phyloP scores from a whole-genome alignment of 305 asterid species.

The Fraxinus velutina region DNA sequence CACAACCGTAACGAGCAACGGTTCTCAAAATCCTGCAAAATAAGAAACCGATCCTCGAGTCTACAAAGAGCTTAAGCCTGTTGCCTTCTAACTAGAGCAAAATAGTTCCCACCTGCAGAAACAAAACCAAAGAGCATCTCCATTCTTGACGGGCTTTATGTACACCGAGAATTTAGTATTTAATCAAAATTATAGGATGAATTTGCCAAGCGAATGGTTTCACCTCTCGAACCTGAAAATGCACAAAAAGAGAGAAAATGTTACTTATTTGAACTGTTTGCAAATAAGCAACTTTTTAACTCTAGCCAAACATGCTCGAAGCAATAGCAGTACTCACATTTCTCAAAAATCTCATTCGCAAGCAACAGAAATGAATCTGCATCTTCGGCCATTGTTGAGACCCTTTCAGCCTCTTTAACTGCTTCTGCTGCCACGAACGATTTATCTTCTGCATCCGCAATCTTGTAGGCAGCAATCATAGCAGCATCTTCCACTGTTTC shows the following conservation, averaged over 20 bases:
- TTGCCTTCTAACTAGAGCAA: conserved; percentile 12
- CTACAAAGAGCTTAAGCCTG: neutral
- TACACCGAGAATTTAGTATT: conserved; percentile 11
- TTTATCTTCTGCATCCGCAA: conserved; percentile 61
- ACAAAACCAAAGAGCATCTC: neutral
- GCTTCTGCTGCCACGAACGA: conserved; percentile 54
- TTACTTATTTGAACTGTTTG: neutral
- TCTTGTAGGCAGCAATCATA: conserved; percentile 37
- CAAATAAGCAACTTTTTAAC: neutral
- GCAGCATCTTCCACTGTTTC: conserved; percentile 47
- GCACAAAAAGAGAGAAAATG: neutral
- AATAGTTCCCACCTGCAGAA: neutral
- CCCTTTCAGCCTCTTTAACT: conserved; percentile 54
- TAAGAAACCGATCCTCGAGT: neutral
- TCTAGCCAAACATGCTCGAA: neutral
- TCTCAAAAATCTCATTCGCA: conserved; percentile 38
- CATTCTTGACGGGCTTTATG: conserved; percentile 5
- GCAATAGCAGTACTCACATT: conserved; percentile 32
- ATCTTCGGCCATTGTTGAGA: conserved; percentile 51
- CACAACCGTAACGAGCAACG: neutral
- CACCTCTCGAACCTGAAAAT: conserved; percentile 37
- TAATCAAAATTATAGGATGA: neutral
- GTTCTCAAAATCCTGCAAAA: neutral
- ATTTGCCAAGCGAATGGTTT: conserved; percentile 24
- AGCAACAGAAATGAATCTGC: conserved; percentile 42